phyloP scores from a whole-genome alignment of 2,329 filamentous ascomycete genomes.

The Eutypella sp. region DNA sequence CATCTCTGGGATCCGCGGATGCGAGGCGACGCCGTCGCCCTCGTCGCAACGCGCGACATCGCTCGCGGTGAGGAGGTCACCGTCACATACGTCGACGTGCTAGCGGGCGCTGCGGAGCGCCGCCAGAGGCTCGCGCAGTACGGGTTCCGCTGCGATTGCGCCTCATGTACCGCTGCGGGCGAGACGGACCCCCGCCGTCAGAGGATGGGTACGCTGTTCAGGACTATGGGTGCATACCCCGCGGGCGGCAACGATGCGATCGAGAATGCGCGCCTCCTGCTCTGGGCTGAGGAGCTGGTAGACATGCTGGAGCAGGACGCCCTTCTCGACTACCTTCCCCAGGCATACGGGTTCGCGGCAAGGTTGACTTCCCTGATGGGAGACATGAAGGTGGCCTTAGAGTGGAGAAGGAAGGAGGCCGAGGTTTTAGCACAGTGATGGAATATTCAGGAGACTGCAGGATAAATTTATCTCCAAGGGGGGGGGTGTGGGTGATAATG shows the following conservation, averaged over 20 bases:
- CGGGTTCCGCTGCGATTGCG: slow-evolving; percentile 12
- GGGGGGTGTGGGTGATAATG: neutral
- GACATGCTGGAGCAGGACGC: slow-evolving; percentile 1
- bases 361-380: neutral
- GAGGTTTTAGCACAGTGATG: no score
- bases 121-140: slow-evolving; percentile 27
- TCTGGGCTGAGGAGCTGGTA: neutral
- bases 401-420: neutral
- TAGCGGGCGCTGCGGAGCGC: slow-evolving; percentile 23
- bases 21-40: slow-evolving; percentile 21
- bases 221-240: slow-evolving; percentile 2
- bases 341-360: neutral
- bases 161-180: slow-evolving; percentile 3
- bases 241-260: neutral
- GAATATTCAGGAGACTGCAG: no score
- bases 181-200: slow-evolving; percentile 3
- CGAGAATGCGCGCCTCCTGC: slow-evolving; percentile 26
- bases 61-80: slow-evolving; percentile 31
- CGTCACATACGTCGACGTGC: slow-evolving; percentile 31
- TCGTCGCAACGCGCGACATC: slow-evolving; percentile 30
- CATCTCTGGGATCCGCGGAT: slow-evolving; percentile 27
- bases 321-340: slow-evolving; percentile 3
- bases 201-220: slow-evolving; percentile 7
- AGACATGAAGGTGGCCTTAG: neutral
- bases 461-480: no score